Conservation (phyloP, 768 basidiomycete species). For the Phlebiopsis flavidoalba region DNA sequence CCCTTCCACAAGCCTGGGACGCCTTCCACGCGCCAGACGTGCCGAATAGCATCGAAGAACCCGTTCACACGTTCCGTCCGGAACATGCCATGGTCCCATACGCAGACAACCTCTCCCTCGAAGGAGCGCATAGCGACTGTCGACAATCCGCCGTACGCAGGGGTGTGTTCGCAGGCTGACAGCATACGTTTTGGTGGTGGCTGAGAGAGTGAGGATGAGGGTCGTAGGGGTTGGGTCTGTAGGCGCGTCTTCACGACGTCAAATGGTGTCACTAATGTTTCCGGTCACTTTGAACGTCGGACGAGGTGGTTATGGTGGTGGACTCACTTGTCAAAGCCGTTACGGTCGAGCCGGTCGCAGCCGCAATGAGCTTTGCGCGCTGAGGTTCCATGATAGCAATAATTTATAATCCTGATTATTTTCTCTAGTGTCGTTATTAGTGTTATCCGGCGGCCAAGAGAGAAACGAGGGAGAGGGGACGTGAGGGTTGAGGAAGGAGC, state of each 20-base stretch:
- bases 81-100: conserved; percentile 73
- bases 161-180: conserved; percentile 54
- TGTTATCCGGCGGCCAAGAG: too few species aligned
- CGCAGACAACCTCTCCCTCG: conserved; percentile 64
- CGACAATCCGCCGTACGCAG: conserved; percentile 77
- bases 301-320: not conserved
- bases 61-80: conserved; percentile 73
- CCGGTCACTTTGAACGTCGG: conserved; percentile 8
- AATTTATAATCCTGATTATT: not conserved
- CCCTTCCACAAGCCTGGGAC: conserved; percentile 92
- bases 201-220: conserved; percentile 43
- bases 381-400: conserved; percentile 55
- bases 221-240: conserved; percentile 73
- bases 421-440: not conserved
- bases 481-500: not conserved
- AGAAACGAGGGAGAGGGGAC: not conserved
- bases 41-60: conserved; percentile 78
- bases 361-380: conserved; percentile 76
- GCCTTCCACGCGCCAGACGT: conserved; percentile 81
- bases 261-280: conserved; percentile 88
- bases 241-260: conserved; percentile 96
- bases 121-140: conserved; percentile 50
- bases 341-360: conserved; percentile 71
- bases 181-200: conserved; percentile 57
- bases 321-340: conserved; percentile 77